Evolutionary conservation across 768 basidiomycete species (phyloP), one percentile per base, ranked within the genome.

Genomic region (Psilocybe sp.): DNA sequence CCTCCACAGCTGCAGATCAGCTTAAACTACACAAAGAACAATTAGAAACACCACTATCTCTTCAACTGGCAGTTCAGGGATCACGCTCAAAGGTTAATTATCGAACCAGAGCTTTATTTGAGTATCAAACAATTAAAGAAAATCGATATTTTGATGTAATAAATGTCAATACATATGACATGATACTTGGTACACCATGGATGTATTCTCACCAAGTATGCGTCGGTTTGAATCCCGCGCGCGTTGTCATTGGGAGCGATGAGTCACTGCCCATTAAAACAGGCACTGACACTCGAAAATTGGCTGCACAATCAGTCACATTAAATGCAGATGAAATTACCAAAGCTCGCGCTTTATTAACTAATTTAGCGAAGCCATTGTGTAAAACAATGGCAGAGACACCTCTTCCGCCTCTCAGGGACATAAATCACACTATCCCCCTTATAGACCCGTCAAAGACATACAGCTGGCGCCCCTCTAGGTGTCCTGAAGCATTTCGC

Each of bases 161-260:
- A 0, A 77, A 78, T 46, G 2, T 78, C 0, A 61, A 64, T 0
- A 64, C 51, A 8, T 76, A 79, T 46, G 70, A 79, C 42, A 0
- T 73, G 0, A 71, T 76, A 2, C 55, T 77, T 0, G 70, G 75
- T 1, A 73, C 46, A 1, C 46, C 69, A 0, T 70, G 64, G 50
- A n/a, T 69, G 14, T 68, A 60, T 39, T 65, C 70, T 14, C 65
- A 73, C 28, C 28, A 59, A 7, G 57, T 70, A 1, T 51, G 51
- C 1, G 31, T 69, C 1, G 69, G 64, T 0, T 52, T 70, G 12
- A 67, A 68, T 38, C 63, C 62, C 8, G 23, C 64, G 2, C 52
- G 44, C 0, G 56, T 65, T 1, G 41, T 67, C 0, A 54, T 67
- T 39, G 64, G 64, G 0, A 60, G 57, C 9, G 33, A 48, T 0